Evolutionary conservation across 2,329 filamentous ascomycete species (phyloP), one percentile per base, ranked within the genome.

Genomic region (Colletotrichum scovillei): DNA sequence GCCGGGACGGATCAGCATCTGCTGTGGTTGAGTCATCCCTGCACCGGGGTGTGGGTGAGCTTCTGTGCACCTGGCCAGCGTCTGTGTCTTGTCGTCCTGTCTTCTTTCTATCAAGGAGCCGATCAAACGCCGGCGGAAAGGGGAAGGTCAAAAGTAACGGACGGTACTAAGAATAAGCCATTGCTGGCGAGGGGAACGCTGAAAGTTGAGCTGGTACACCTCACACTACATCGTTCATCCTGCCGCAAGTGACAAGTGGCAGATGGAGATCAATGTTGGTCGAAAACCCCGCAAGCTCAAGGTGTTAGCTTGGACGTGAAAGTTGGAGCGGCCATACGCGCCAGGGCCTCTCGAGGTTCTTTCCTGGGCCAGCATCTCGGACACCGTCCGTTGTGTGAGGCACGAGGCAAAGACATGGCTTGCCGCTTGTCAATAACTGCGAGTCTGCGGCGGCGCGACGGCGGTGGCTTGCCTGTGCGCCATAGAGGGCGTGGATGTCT

Each of bases 161-260:
- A 22, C 32, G 16, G 63, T 74, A 24, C 72, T 74, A 74, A 74
- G 62, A 74, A 74, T 74, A 72, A 74, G 72, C 63, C 68, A 72
- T 22, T 49, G 52, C 35, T 67, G 57, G 52, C 69, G 68, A 70
- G 71, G 70, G 66, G 32, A 14, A 69, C 66, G 70, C 66, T 65
- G 70, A 65, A 69, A 26, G 35, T 26, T 5, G 14, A 32, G 38
- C 24, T 63, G 58, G 49, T 42, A 64, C 46, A 46, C 30, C 32
- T 38, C 67, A 65, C 60, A 60, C 30, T 42, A 56, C 67, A 65
- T 64, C 66, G 66, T 73, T 73, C 70, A 49, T 73, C 70, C 56
- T 70, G 69, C 69, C 52, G 52, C 56, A 32, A 26, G 53, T 70
- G 68, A 60, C 62, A 66, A 66, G 62, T 70, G 68, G 62, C 68